phyloP scores from a whole-genome alignment of 2,329 filamentous ascomycete genomes.

The Sporothrix sp. region DNA sequence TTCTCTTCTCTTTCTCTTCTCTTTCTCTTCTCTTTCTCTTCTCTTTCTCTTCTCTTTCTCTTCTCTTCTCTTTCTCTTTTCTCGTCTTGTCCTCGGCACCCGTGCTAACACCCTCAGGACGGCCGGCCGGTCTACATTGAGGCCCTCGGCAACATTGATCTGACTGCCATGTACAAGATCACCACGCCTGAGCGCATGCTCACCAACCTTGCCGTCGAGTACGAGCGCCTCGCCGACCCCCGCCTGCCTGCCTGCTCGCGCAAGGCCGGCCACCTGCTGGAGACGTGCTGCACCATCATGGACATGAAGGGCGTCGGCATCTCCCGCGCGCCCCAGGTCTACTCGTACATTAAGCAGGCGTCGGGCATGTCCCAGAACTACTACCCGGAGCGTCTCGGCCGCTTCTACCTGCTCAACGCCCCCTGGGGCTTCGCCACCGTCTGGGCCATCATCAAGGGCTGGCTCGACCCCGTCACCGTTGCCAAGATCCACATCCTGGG shows the following conservation, averaged over 20 bases:
- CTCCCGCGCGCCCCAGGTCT: slow-evolving; percentile 70
- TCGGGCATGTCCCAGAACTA: slow-evolving; percentile 94
- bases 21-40: not conserved
- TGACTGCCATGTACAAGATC: slow-evolving; percentile 84
- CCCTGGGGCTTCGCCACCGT: slow-evolving; percentile 88
- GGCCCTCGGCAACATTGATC: slow-evolving; percentile 85
- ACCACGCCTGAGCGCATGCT: slow-evolving; percentile 90
- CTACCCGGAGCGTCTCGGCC: slow-evolving; percentile 94
- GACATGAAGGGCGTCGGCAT: slow-evolving; percentile 92
- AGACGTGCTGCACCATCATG: slow-evolving; percentile 98
- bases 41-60: not conserved
- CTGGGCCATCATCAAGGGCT: slow-evolving; percentile 81
- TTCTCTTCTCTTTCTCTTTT: not conserved
- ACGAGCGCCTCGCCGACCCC: slow-evolving; percentile 90
- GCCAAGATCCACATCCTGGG: slow-evolving; percentile 92
- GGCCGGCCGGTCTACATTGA: slow-evolving; percentile 96
- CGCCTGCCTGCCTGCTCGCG: slow-evolving; percentile 91
- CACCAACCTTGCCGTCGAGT: slow-evolving; percentile 91
- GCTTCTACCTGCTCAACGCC: slow-evolving; percentile 95
- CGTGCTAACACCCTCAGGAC: slow-evolving; percentile 47
- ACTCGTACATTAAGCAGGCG: slow-evolving; percentile 75
- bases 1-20: not conserved
- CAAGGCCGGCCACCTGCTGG: slow-evolving; percentile 78
- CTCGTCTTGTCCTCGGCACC: not conserved
- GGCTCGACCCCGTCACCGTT: slow-evolving; percentile 93